Base-by-base conservation (phyloP, 1,284 basidiomycete species). In the Austroboletus novae-zelandiae region DNA sequence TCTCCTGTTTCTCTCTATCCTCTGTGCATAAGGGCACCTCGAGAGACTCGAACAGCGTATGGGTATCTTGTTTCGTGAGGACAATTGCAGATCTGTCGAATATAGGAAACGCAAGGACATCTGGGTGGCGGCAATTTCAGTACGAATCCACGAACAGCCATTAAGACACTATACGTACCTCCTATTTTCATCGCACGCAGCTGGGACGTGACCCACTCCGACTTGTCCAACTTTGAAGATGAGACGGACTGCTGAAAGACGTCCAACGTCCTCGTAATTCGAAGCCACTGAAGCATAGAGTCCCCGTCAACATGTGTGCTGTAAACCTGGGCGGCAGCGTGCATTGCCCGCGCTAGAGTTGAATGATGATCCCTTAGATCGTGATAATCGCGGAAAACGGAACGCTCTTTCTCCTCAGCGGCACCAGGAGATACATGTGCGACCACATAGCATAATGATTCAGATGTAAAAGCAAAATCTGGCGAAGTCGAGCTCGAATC, bases 401-500 rank as follows among this genome's bases (percentile, higher is more conserved):
- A 3, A 6, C 6, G 4, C 3, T 25, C 3, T 3, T 25, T 3
- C 13, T 0, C 0, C 51, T 31, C 0, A 53, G 56, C 15, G 50
- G 45, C 10, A 30, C 13, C 15, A 45, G 2, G 5, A 58, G 58
- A 57, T 1, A 58, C 45, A 23, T 58, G 57, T 14, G 49, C 52
- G 27, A 57, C 6, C 5, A 18, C 27, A 43, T 43, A 31, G 25
- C 15, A 8, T 9, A 40, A 40, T 40, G 39, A 37, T 20, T 37
- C 36, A 34, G 32, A n/a, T 5, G 25, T 27, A 8, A 27, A 27
- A 5, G 25, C 25, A 27, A 27, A 27, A 27, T 3, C 25, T 27
- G 25, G 25, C 25, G 5, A 27, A 27, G 25, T 27, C 25, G 25
- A 27, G 25, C 25, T 27, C 5, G 25, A 27, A 27, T 27, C 25